These are phyloP conservation scores for Tolypocladium guangdongense DNA, from an alignment of 2,329 filamentous ascomycete species.

Conservation along the genomic window DNA sequence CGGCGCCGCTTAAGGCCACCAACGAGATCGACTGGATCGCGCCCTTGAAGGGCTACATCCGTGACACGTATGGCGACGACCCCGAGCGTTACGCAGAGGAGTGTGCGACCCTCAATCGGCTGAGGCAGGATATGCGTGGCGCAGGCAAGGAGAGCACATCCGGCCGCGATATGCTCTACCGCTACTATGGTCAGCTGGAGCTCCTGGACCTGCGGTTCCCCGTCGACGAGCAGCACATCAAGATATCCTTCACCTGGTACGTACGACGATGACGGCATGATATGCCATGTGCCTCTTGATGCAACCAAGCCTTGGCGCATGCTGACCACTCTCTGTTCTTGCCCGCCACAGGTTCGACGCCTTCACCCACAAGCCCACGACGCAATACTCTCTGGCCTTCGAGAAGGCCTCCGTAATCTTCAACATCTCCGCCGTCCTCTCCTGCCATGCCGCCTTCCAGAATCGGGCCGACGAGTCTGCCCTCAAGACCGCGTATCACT, in stretches of 20 bases:
- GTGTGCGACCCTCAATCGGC: constrained; percentile 83
- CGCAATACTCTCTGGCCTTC: constrained; percentile 92
- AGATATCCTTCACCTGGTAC: constrained; percentile 95
- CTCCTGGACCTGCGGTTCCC: constrained; percentile 89
- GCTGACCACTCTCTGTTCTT: constrained; percentile 5
- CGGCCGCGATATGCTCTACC: constrained; percentile 84
- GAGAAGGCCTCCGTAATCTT: constrained; percentile 99
- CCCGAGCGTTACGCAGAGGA: constrained; percentile 93
- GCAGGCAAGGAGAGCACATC: constrained; percentile 94
- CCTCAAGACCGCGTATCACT: constrained; percentile 94
- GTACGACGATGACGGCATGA: constrained; percentile 13
- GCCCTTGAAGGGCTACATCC: constrained; percentile 87
- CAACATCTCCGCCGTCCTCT: constrained; percentile 95
- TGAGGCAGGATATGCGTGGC: constrained; percentile 96
- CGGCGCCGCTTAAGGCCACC: constrained; percentile 81
- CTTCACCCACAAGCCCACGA: constrained; percentile 97
- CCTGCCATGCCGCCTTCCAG: constrained; percentile 88
- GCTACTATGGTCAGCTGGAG: constrained; percentile 96
- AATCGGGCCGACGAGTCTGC: constrained; percentile 85
- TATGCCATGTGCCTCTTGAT: background rate
- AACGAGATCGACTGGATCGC: constrained; percentile 98
- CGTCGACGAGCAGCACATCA: constrained; percentile 97
- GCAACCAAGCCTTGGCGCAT: background rate
- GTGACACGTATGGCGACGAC: constrained; percentile 89
- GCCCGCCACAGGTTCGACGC: constrained; percentile 76